Evolutionary conservation across 1,284 basidiomycete genomes (phyloP), one percentile per base, ranked within the genome.

Genomic region (Cystobasidium slooffiae): DNA sequence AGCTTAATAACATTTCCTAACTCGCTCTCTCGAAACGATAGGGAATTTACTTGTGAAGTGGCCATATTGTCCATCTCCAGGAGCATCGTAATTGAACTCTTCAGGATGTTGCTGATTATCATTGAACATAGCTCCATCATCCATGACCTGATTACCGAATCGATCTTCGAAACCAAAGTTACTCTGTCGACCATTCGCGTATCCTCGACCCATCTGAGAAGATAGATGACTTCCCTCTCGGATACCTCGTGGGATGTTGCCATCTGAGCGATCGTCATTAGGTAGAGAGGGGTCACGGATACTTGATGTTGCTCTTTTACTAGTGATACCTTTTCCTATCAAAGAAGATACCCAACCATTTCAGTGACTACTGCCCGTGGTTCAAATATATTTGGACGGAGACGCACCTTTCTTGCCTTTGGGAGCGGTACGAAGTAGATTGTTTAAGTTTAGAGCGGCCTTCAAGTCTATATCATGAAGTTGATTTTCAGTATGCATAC

Each of bases 211-310:
- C 44, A 73, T 49, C 22, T 65, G 62, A 39, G 70, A 73, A 31
- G 70, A 73, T 3, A 73, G n/a, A 12, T 46, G 52, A 14, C 59
- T 56, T n/a, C 70, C 63, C 52, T 73, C 70, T 43, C 63, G 31
- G 4, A 14, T 31, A 14, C 41, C 51, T 43, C 58, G 47, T 20
- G 44, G 10, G 31, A n/a, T 22, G 18, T 47, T 66, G 3, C 18
- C 39, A 43, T 22, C 64, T 22, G 64, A 66, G 51, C 64, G 64
- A 53, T 66, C 64, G 31, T 66, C 64, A 53, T 66, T 49, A 20
- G 64, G 64, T 1, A 66, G 18, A 6, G 56, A 59, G 3, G 56
- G 56, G 10, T 59, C n/a, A 8, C 39, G 39, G 3, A 41, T n/a
- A 14, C 49, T 18, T 18, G 39, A n/a, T 41, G 66, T 39, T 22